Evolutionary conservation across 78 protist genomes (phyloP), one percentile per base, ranked within the genome.

Genomic region (Bodo saltans): DNA sequence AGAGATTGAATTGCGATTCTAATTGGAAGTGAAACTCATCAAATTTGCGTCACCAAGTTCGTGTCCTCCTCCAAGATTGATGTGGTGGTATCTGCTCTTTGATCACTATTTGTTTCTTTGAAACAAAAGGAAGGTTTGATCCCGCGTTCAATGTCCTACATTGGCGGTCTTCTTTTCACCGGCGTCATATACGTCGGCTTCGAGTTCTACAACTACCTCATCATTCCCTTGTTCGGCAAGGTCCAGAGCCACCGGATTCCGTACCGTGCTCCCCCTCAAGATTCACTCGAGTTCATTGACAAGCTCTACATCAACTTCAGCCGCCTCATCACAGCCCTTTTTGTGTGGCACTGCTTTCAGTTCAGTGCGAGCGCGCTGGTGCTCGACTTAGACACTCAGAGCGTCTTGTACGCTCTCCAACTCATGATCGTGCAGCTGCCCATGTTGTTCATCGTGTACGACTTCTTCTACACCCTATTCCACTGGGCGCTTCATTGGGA

Each of bases 401-500:
- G 26, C 25, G 28, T 25, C 25, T 3, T 17, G 3, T 1, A 41
- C 27, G 23, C 35, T 0, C 1, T 0, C 33, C 68, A 29, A 28
- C 0, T 1, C 29, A 38, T 29, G 47, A 21, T 0, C 1, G 33
- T 12, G 60, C 38, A 75, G 40, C 47, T 69, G 41, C 32, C 47
- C 33, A 0, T 3, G 42, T 3, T 73, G 0, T 67, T 72, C 39
- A 25, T 78, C 39, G 2, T 85, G 37, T 85, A 85, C 83, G 89
- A 85, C 60, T 32, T 78, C 30, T 68, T 78, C 80, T 85, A 85
- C 76, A 11, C 40, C 33, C 26, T 29, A 28, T 52, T 78, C n/a
- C 89, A 85, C 52, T 47, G 89, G 3, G 69, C 67, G 52, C 84
- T 85, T 21, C 89, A 85, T 70, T 8, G 8, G 33, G 83, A 42